Evolutionary conservation across 371 early-diverging fungal genomes (phyloP), one percentile per base, ranked within the genome.

Genomic region (Mucor indicus): DNA sequence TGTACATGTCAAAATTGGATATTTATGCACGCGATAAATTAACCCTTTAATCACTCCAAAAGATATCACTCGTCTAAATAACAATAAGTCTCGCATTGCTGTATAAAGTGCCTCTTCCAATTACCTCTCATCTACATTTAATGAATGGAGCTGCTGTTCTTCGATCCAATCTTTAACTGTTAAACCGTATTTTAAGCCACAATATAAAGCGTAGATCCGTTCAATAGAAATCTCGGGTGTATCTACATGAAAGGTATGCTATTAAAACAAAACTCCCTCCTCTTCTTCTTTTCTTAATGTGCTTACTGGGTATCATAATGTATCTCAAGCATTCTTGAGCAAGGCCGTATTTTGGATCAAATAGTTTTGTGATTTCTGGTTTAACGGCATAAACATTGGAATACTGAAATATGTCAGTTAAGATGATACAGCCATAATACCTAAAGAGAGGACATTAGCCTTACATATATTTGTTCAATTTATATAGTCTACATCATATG

Each of bases 381-480:
- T 78, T 83, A 40, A 88, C 77, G 4, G 86, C 82, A 55, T 93
- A 93, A 0, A 89, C 74, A 53, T 93, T 93, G 23, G 86, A 83
- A 65, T 87, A 93, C 75, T 92, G 91, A 64, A 92, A 92, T n/a
- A 92, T 83, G 49, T 93, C 92, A 13, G 87, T 83, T 67, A 92
- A 66, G 38, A 84, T 83, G 23, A 91, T 81, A 50, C 89, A 87
- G 0, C 90, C 91, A 59, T 89, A 92, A 53, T 90, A 90, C 29
- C 88, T 90, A 23, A 20, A 23, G 11, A 19, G 3, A 35, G 23
- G 16, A 42, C 1, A 41, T 19, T 33, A 44, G 2, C 4, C 13
- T 27, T 22, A 13, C 4, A 23, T 19, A 35, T 22, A 11, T 24
- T 33, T 27, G 21, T 13, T 20, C 6, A 1, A 23, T 19, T 11